phyloP scores from a whole-genome alignment of 257 asterid genomes.

The Solanum etuberosum region DNA sequence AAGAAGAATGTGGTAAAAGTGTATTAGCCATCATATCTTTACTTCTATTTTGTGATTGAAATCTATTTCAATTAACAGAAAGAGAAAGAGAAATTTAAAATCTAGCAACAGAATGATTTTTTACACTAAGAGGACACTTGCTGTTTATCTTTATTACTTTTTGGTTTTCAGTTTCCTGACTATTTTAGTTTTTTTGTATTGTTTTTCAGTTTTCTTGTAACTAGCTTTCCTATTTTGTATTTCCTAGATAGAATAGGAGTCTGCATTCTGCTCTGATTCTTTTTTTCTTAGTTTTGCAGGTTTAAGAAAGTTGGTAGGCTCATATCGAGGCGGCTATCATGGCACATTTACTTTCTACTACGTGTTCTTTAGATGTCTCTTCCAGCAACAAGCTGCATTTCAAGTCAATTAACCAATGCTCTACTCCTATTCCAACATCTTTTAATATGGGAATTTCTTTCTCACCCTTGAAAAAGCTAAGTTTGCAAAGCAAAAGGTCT shows the following conservation, averaged over 20 bases:
- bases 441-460: constrained; percentile 13
- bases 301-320: background rate
- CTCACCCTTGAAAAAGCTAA: constrained; percentile 11
- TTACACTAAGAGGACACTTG: background rate
- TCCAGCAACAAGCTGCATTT: constrained; percentile 14
- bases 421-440: constrained; percentile 21
- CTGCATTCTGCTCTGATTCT: background rate
- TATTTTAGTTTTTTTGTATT: background rate
- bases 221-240: background rate
- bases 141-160: background rate
- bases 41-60: background rate
- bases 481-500: constrained; percentile 3
- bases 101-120: background rate
- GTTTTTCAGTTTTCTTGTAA: background rate
- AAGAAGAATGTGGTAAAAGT: background rate
- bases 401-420: constrained; percentile 17
- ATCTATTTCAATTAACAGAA: background rate
- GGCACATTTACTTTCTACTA: constrained; percentile 62
- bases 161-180: background rate
- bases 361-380: constrained; percentile 41
- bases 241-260: background rate
- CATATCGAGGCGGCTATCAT: constrained; percentile 12
- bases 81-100: background rate
- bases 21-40: background rate
- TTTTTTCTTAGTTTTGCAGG: constrained; percentile 19